These are phyloP conservation scores for Periconia macrospinosa DNA, from an alignment of 2,329 filamentous ascomycete genomes.

Conservation along the genomic window DNA sequence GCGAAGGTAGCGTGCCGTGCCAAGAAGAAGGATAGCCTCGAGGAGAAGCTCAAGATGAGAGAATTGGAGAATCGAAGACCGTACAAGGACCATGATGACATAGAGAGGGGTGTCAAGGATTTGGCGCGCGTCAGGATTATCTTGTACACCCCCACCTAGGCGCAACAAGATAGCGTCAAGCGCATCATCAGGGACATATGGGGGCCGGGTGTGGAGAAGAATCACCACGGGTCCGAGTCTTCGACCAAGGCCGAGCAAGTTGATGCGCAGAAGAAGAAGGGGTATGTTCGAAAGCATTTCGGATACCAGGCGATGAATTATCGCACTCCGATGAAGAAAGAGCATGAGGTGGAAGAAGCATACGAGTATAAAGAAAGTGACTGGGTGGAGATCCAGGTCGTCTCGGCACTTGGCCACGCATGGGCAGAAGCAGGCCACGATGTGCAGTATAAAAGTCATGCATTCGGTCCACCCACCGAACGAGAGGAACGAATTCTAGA, in stretches of 20 bases:
- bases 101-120: constrained; percentile 4
- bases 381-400: constrained; percentile 26
- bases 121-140: constrained; percentile 10
- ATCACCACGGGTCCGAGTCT: neutral
- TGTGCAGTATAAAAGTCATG: constrained; percentile 22
- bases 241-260: neutral
- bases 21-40: constrained; percentile 2
- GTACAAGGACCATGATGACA: constrained; percentile 7
- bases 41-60: constrained; percentile 5
- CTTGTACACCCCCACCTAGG: constrained; percentile 7
- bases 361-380: neutral
- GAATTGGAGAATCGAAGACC: too few species aligned
- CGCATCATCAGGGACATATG: neutral
- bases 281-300: neutral
- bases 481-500: constrained; percentile 6
- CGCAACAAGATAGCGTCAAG: neutral
- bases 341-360: neutral
- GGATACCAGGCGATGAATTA: too few species aligned
- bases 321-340: too few species aligned
- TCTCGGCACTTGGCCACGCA: constrained; percentile 19
- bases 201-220: neutral
- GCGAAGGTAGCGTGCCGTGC: neutral
- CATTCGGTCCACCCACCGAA: neutral
- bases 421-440: constrained; percentile 31
- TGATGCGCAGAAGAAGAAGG: neutral